A percentile compares a stretch with the other conserved stretches of the same genome.
Conservation (phyloP, 2,329 filamentous ascomycete genomes). For the Akanthomyces lecanii region DNA sequence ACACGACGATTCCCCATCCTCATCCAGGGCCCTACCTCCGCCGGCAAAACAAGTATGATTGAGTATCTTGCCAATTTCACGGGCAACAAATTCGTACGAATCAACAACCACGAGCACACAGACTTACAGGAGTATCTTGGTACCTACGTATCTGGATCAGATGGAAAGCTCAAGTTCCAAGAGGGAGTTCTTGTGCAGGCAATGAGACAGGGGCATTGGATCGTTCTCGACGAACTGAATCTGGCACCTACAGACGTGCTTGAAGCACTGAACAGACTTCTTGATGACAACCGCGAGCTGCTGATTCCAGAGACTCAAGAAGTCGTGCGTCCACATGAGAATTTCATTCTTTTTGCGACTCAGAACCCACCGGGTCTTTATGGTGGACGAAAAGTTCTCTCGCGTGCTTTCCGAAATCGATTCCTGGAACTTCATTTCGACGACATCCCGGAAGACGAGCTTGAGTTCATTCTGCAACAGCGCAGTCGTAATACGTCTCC, state of each 20-base stretch:
- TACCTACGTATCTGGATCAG: slow-evolving; percentile 80
- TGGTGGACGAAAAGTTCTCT: slow-evolving; percentile 88
- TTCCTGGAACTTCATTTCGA: slow-evolving; percentile 98
- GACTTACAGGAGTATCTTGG: slow-evolving; percentile 97
- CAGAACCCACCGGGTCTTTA: slow-evolving; percentile 96
- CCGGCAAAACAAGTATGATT: slow-evolving; percentile 99
- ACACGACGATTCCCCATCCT: slow-evolving; percentile 89
- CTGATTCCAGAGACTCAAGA: slow-evolving; percentile 97
- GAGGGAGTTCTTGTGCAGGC: slow-evolving; percentile 93
- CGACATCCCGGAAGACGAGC: slow-evolving; percentile 91
- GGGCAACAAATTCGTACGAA: slow-evolving; percentile 94
- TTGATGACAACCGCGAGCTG: slow-evolving; percentile 95
- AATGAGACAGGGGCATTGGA: slow-evolving; percentile 91
- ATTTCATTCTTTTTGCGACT: slow-evolving; percentile 97
- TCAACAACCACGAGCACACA: slow-evolving; percentile 99
- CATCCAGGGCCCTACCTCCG: slow-evolving; percentile 93
- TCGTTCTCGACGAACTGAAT: slow-evolving; percentile 96
- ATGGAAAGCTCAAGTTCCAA: slow-evolving; percentile 84
- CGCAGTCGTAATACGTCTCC: slow-evolving; percentile 82
- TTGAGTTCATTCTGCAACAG: slow-evolving; percentile 86
- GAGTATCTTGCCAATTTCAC: slow-evolving; percentile 96
- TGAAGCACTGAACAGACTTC: slow-evolving; percentile 87
- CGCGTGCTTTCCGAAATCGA: slow-evolving; percentile 90
- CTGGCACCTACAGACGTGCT: slow-evolving; percentile 94
- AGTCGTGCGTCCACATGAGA: slow-evolving; percentile 82